Conservation (phyloP, 768 basidiomycete species). For the Agrocybe pediades region DNA sequence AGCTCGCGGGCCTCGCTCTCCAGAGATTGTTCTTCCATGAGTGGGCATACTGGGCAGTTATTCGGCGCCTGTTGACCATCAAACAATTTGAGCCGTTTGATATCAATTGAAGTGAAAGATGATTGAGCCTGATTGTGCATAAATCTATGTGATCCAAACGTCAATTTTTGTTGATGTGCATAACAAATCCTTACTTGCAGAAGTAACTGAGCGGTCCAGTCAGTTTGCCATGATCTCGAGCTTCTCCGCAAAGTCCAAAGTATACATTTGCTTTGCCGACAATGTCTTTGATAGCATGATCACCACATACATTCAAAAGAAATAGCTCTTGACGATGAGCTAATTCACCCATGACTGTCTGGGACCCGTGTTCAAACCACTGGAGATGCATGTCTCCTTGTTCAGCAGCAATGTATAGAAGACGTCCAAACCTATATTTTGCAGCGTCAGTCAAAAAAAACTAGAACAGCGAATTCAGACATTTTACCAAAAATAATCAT, state of each 20-base stretch:
- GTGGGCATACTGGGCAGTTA: slow-evolving; percentile 55
- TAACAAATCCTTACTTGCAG: slow-evolving; percentile 46
- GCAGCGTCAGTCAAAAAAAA: no score
- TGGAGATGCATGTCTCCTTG: slow-evolving; percentile 58
- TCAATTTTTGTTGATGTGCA: neutral
- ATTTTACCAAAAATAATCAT: slow-evolving; percentile 69
- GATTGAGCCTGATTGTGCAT: slow-evolving; percentile 47
- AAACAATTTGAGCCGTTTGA: slow-evolving; percentile 23
- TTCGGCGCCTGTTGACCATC: slow-evolving; percentile 37
- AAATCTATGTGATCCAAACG: slow-evolving; percentile 37
- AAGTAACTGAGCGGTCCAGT: slow-evolving; percentile 48
- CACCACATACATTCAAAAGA: slow-evolving; percentile 54
- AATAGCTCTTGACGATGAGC: slow-evolving; percentile 68
- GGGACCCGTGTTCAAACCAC: slow-evolving; percentile 74
- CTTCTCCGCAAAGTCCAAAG: slow-evolving; percentile 22
- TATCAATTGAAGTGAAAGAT: slow-evolving; percentile 45
- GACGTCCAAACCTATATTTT: slow-evolving; percentile 67
- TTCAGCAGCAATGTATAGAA: slow-evolving; percentile 52
- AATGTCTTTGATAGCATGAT: slow-evolving; percentile 38
- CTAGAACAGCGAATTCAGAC: no score
- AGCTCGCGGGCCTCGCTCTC: slow-evolving; percentile 29
- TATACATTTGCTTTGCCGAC: slow-evolving; percentile 51
- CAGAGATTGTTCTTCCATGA: slow-evolving; percentile 31
- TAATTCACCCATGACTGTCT: slow-evolving; percentile 62
- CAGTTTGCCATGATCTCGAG: no score